A percentile compares a stretch with the other conserved stretches of the same genome.
Evolutionary conservation across 306 rosid species (phyloP).

Genomic region (Fagus sylvatica): DNA sequence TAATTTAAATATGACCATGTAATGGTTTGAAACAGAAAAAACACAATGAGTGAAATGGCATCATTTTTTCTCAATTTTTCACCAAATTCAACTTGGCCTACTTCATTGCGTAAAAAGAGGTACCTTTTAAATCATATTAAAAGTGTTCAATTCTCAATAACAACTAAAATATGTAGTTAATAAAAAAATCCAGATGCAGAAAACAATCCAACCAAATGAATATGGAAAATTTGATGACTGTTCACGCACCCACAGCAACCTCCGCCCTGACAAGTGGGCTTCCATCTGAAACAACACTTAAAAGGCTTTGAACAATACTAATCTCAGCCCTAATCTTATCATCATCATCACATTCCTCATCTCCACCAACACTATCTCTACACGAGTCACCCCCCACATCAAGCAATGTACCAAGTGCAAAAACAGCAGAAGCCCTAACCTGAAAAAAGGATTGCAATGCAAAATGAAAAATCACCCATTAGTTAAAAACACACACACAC

Average conservation of each 20-base stretch:
- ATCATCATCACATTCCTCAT: constrained; percentile 87
- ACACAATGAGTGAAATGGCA: not conserved
- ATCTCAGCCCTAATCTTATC: constrained; percentile 81
- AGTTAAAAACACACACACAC: not conserved
- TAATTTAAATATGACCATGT: not conserved
- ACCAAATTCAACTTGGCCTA: not conserved
- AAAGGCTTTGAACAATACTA: constrained; percentile 72
- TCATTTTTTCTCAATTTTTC: not conserved
- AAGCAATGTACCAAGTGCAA: constrained; percentile 90
- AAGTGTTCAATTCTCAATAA: constrained; percentile 1
- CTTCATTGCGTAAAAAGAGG: not conserved
- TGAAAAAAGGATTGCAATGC: constrained; percentile 32
- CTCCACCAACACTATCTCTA: constrained; percentile 74
- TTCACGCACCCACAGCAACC: constrained; percentile 93
- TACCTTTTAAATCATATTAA: not conserved
- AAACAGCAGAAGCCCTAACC: constrained; percentile 99
- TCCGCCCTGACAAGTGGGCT: constrained; percentile 98
- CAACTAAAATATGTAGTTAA: constrained; percentile 6
- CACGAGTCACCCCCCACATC: constrained; percentile 73
- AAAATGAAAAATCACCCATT: constrained; percentile 8
- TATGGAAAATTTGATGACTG: constrained; percentile 21
- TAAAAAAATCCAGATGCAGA: not conserved
- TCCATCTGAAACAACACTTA: constrained; percentile 90
- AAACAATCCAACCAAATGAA: constrained; percentile 12
- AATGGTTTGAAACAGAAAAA: not conserved